Evolutionary conservation across 2,329 filamentous ascomycete genomes (phyloP).

Genomic region (Verticillium longisporum): DNA sequence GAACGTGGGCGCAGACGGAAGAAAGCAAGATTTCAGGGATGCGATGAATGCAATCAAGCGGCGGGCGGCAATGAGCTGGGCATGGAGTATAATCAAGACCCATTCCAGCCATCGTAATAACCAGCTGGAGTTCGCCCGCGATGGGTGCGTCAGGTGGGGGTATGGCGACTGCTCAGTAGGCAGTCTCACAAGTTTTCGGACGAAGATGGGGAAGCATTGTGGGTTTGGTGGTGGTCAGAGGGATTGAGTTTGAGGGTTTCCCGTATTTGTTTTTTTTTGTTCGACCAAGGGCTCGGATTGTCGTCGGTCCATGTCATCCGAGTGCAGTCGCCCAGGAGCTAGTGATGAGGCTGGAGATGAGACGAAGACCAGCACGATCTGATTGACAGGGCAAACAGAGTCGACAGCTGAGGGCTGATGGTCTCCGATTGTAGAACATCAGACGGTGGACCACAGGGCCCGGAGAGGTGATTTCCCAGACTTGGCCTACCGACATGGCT

Average conservation of each 20-base stretch:
- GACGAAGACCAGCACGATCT: neutral
- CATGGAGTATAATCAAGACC: neutral
- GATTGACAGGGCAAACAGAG: neutral
- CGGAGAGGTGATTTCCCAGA: neutral
- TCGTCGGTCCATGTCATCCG: no score
- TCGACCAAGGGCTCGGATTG: no score
- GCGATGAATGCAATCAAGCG: neutral
- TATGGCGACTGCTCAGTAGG: neutral
- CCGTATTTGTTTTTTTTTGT: no score
- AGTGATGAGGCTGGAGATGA: neutral
- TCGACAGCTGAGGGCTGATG: neutral
- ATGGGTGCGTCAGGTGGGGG: neutral
- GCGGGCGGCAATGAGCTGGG: neutral
- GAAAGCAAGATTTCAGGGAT: neutral
- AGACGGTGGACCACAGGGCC: neutral
- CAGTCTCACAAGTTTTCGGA: neutral
- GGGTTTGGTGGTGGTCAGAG: no score
- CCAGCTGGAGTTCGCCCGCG: neutral
- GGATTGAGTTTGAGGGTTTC: no score
- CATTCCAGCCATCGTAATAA: neutral
- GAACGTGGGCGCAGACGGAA: neutral
- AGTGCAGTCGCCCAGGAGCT: neutral
- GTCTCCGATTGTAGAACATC: neutral
- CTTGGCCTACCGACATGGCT: neutral
- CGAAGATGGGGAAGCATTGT: neutral